phyloP scores from a whole-genome alignment of 805 yeast species.

The Limtongia smithiae region DNA sequence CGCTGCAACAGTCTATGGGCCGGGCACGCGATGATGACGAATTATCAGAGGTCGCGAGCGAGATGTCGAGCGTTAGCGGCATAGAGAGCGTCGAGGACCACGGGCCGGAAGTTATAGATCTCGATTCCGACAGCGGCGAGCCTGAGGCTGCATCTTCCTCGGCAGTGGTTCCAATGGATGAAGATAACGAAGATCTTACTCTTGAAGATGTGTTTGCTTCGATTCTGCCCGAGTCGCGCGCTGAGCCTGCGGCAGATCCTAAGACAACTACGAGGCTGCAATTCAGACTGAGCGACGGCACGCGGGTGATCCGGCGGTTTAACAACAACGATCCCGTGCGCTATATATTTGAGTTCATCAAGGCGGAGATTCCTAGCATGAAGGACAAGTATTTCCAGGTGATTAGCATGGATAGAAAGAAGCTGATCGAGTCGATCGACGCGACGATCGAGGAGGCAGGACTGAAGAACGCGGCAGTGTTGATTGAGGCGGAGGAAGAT shows the following conservation, averaged over 20 bases:
- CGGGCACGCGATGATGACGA: slow-evolving; percentile 25
- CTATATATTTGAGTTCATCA: slow-evolving; percentile 61
- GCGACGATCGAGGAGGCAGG: slow-evolving; percentile 68
- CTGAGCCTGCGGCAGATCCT: slow-evolving; percentile 62
- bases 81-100: slow-evolving; percentile 22
- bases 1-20: slow-evolving; percentile 63
- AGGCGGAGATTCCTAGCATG: slow-evolving; percentile 50
- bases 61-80: slow-evolving; percentile 36
- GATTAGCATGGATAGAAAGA: slow-evolving; percentile 48
- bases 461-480: slow-evolving; percentile 73
- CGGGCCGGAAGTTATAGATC: slow-evolving; percentile 33
- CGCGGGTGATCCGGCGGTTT: slow-evolving; percentile 71
- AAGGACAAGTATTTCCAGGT: slow-evolving; percentile 48
- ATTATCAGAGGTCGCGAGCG: slow-evolving; percentile 34
- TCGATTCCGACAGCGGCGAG: slow-evolving; percentile 30
- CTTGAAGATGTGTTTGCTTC: slow-evolving; percentile 39
- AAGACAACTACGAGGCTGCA: slow-evolving; percentile 71
- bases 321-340: slow-evolving; percentile 54
- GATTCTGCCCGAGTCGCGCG: slow-evolving; percentile 50
- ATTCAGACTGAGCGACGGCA: slow-evolving; percentile 85
- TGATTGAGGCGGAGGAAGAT: slow-evolving; percentile 53
- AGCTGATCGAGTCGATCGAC: slow-evolving; percentile 53
- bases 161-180: slow-evolving; percentile 5
- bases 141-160: slow-evolving; percentile 7
- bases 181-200: slow-evolving; percentile 10